These are phyloP conservation scores for Eruca vesicaria DNA, from an alignment of 441 rosid species.

Conservation along the genomic window DNA sequence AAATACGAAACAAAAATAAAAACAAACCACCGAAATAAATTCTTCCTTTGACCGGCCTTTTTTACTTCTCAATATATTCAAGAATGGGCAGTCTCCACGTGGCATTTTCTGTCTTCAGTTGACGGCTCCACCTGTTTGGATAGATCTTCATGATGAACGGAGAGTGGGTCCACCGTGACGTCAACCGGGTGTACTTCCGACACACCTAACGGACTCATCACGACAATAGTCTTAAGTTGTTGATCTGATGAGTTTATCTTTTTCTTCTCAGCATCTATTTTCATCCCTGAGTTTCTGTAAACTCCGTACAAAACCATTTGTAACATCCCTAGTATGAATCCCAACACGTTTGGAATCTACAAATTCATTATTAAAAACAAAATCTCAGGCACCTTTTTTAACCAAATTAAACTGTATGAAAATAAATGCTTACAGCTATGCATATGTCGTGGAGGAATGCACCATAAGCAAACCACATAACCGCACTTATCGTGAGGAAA, in stretches of 20 bases:
- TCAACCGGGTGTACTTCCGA: slow-evolving; percentile 52
- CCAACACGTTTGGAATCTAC: slow-evolving; percentile 84
- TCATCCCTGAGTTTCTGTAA: slow-evolving; percentile 41
- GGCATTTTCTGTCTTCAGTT: slow-evolving; percentile 20
- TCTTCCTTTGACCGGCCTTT: slow-evolving; percentile 11
- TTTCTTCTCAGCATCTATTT: slow-evolving; percentile 30
- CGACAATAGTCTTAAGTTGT: slow-evolving; percentile 36
- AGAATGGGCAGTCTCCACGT: slow-evolving; percentile 22
- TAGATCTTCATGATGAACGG: slow-evolving; percentile 20
- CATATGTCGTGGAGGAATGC: slow-evolving; percentile 53
- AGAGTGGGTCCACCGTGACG: slow-evolving; percentile 5
- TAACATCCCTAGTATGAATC: slow-evolving; percentile 63
- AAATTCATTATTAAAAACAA: slow-evolving; percentile 14
- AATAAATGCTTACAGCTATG: slow-evolving; percentile 58
- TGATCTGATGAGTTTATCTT: slow-evolving; percentile 28
- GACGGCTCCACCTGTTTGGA: slow-evolving; percentile 23
- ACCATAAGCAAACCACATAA: slow-evolving; percentile 83
- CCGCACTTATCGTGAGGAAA: slow-evolving; percentile 77
- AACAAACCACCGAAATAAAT: slow-evolving; percentile 16
- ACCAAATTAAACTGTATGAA: not conserved
- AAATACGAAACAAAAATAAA: slow-evolving; percentile 29
- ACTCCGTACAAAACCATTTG: slow-evolving; percentile 70
- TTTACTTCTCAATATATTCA: not conserved
- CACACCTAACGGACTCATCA: slow-evolving; percentile 36
- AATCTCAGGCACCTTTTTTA: not conserved